These are phyloP conservation scores for Pichia kudriavzevii DNA, from an alignment of 1,139 yeast species.

Conservation along the genomic window DNA sequence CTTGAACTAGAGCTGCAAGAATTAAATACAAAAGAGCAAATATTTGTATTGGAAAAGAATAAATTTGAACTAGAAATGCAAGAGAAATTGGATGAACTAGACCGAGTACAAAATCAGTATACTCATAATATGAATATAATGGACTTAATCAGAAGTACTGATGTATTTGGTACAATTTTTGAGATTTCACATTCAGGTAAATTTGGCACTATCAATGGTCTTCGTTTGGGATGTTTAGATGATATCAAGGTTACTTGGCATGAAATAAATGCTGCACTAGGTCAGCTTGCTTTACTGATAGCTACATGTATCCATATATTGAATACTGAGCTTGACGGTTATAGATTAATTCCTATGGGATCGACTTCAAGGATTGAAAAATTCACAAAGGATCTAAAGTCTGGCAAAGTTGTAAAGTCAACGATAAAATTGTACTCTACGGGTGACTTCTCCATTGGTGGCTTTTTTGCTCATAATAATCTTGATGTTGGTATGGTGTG, in stretches of 20 bases:
- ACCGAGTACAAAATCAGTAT: conserved; percentile 54
- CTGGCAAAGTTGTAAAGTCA: conserved; percentile 28
- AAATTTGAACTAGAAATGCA: conserved; percentile 42
- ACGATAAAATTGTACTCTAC: conserved; percentile 38
- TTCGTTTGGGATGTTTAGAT: conserved; percentile 62
- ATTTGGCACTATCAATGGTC: conserved; percentile 83
- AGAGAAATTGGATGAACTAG: conserved; percentile 44
- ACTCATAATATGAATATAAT: conserved; percentile 55
- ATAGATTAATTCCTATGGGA: conserved; percentile 74
- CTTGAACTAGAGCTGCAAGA: conserved; percentile 36
- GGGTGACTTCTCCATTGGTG: conserved; percentile 62
- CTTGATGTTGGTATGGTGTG: conserved; percentile 76
- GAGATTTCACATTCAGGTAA: conserved; percentile 75
- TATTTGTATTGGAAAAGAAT: conserved; percentile 43
- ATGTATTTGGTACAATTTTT: conserved; percentile 77
- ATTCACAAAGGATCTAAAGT: conserved; percentile 32
- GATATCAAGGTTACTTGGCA: conserved; percentile 70
- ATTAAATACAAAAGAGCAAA: conserved; percentile 37
- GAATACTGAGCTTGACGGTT: conserved; percentile 47
- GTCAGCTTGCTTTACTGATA: conserved; percentile 67
- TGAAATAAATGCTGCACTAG: conserved; percentile 88
- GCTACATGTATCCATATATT: conserved; percentile 58
- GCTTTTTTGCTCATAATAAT: conserved; percentile 61
- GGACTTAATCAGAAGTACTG: conserved; percentile 63
- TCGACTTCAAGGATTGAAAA: conserved; percentile 75